These are phyloP conservation scores for Aspergillus versicolor DNA, from an alignment of 2,329 filamentous ascomycete species.

Conservation along the genomic window DNA sequence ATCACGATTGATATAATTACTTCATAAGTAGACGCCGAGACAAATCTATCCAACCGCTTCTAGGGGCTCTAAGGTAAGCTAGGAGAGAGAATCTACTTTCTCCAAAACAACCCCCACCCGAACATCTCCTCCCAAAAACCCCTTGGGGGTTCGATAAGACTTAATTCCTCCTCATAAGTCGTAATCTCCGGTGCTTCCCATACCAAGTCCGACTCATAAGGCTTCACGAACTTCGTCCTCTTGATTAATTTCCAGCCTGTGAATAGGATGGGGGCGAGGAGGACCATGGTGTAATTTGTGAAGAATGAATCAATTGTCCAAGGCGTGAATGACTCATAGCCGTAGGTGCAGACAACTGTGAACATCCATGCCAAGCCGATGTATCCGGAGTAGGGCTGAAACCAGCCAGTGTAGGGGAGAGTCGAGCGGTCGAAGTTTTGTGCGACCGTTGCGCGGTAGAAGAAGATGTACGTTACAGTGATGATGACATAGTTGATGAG, in stretches of 20 bases:
- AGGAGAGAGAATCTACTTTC: neutral
- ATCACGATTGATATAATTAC: neutral
- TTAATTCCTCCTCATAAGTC: conserved; percentile 14
- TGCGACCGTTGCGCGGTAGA: conserved; percentile 54
- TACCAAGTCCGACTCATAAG: conserved; percentile 10
- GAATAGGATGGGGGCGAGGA: conserved; percentile 64
- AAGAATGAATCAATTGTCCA: conserved; percentile 59
- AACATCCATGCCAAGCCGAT: conserved; percentile 6
- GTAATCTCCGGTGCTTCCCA: conserved; percentile 16
- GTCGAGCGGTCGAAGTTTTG: conserved; percentile 53
- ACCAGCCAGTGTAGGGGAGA: conserved; percentile 58
- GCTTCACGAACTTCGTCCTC: conserved; percentile 1
- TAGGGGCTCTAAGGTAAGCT: neutral
- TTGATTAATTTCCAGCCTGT: conserved; percentile 59
- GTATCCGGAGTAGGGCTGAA: conserved; percentile 58
- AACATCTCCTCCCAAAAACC: conserved; percentile 17
- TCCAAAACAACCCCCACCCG: neutral
- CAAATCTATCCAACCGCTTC: too few relatives aligned
- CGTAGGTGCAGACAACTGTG: conserved; percentile 44
- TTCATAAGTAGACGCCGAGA: neutral
- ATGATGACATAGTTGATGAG: conserved; percentile 63
- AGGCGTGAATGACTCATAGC: conserved; percentile 52
- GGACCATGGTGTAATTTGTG: conserved; percentile 67
- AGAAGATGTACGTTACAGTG: conserved; percentile 58
- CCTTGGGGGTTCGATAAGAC: conserved; percentile 8